Percentiles rank a stretch among this genome's conserved stretches.
Evolutionary conservation across 2,329 filamentous ascomycete species (phyloP).

Genomic region (Phaeophleospora eucalypticola): DNA sequence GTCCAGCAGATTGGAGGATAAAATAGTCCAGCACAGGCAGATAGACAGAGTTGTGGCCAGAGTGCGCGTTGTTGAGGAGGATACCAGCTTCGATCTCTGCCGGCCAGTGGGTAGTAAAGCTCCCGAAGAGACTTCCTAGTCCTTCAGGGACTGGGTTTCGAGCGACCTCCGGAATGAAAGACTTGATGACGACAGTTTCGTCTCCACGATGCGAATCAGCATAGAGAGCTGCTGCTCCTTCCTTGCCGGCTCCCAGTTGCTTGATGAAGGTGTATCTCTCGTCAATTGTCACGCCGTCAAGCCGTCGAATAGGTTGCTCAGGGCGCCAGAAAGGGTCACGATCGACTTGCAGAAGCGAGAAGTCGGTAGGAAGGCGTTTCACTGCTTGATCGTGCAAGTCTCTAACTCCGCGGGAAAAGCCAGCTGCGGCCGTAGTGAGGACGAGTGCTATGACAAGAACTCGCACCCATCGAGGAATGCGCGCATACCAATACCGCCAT

Average conservation of each 20-base stretch:
- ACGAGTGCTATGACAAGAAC: too few relatives aligned
- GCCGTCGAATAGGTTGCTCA: constrained; percentile 7
- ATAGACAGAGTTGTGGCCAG: too few relatives aligned
- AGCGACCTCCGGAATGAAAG: constrained; percentile 7
- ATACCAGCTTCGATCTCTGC: constrained; percentile 20
- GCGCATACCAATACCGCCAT: too few relatives aligned
- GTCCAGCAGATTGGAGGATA: constrained; percentile 7
- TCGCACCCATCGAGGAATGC: too few relatives aligned
- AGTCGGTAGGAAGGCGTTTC: constrained; percentile 15
- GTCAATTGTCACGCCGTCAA: constrained; percentile 10
- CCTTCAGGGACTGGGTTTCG: constrained; percentile 8
- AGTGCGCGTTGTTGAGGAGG: constrained; percentile 1
- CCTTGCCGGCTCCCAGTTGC: constrained; percentile 14
- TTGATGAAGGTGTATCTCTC: constrained; percentile 11
- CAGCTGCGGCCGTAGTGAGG: too few relatives aligned
- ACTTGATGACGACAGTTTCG: constrained; percentile 15
- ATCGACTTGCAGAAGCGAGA: constrained; percentile 2
- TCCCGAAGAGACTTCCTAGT: background rate
- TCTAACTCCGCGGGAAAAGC: constrained; percentile 8
- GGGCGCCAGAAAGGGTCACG: background rate
- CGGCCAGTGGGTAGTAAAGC: constrained; percentile 15
- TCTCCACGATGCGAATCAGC: constrained; percentile 8
- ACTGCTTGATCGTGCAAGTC: constrained; percentile 15
- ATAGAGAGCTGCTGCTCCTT: constrained; percentile 17
- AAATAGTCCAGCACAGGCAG: constrained; percentile 20